Conservation (phyloP, 2,329 filamentous ascomycete genomes). For the Neopestalotiopsis clavispora region DNA sequence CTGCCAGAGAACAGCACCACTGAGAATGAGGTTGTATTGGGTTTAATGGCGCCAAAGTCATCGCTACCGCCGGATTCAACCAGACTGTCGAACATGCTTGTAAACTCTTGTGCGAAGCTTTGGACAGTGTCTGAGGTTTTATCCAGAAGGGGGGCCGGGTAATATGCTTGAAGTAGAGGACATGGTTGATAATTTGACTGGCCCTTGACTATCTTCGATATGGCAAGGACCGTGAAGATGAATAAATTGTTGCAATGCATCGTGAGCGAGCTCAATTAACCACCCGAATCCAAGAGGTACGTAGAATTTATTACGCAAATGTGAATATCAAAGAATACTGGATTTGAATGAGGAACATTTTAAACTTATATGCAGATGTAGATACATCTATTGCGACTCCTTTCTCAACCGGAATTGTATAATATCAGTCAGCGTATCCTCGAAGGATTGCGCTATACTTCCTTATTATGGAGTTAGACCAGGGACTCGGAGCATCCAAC, state of each 20-base stretch:
- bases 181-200: conserved; percentile 10
- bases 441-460: neutral
- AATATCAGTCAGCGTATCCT: neutral
- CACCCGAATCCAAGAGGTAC: no score
- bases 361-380: neutral
- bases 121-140: conserved; percentile 5
- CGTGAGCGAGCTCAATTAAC: neutral
- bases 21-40: conserved; percentile 33
- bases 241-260: neutral
- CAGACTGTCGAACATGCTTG: conserved; percentile 25
- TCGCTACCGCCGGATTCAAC: conserved; percentile 24
- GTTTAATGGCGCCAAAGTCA: conserved; percentile 28
- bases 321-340: neutral
- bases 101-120: conserved; percentile 20
- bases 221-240: neutral
- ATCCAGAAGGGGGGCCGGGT: conserved; percentile 1
- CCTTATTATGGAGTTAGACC: neutral
- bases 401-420: neutral
- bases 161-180: conserved; percentile 14
- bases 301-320: neutral
- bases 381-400: neutral
- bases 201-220: neutral
- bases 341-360: neutral
- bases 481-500: neutral
- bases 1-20: conserved; percentile 29